Base-by-base conservation (phyloP, 1,284 basidiomycete genomes). In the Cutaneotrichosporon spelunceum region DNA sequence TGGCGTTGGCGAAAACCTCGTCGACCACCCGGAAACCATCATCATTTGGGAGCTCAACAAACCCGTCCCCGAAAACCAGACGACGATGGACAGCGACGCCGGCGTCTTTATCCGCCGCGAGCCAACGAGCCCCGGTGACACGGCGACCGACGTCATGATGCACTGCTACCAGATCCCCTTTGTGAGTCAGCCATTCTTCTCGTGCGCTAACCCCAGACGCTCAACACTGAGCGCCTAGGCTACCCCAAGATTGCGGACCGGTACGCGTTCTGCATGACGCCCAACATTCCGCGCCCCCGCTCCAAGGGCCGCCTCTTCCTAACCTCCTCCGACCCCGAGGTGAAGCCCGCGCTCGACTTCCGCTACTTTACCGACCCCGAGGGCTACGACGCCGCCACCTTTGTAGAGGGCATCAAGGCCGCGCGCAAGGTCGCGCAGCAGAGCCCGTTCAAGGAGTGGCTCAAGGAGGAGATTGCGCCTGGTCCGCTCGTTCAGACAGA, bases 1-100 rank as follows among this genome's bases (percentile, higher is more conserved):
- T 62, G 69, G 69, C 42, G 88, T 90, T 55, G 88, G 88, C 1
- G 84, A 87, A 72, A 84, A 87, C 76, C 72, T 88, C 44, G 85
- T 87, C 72, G 87, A 89, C 72, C 86, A 88, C 73, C 66, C 64
- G 49, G 64, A 66, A 59, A 63, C 61, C 13, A 66, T 66, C 53
- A 66, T 66, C 57, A 66, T 66, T 56, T 66, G 64, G 64, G 61
- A 61, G 44, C 61, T 66, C 39, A 34, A 56, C 49, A 60, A 62
- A 50, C 64, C 64, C 19, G 64, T 66, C 6, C 64, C 64, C 13
- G 21, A 49, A 33, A 36, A 62, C 57, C 56, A 59, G 64, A 66
- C 64, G 44, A 66, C 64, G 9, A 66, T 66, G 64, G 64, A 66
- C 57, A 59, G 56, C 10, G 64, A 66, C 50, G 64, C 64, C 2